phyloP scores from a whole-genome alignment of 345 rosid genomes.

The Brassica rapa region DNA sequence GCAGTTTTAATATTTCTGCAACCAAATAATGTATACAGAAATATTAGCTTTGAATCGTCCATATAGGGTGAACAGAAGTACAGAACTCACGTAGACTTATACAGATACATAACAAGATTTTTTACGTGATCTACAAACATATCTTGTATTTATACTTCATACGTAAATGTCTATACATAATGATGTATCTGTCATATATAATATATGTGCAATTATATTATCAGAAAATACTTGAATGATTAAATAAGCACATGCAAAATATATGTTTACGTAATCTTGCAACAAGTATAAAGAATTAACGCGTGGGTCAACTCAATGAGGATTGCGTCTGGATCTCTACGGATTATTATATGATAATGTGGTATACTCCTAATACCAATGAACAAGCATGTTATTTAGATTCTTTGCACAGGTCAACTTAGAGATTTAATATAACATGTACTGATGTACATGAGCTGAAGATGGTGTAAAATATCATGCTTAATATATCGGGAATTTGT shows the following conservation, averaged over 20 bases:
- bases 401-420: slow-evolving; percentile 31
- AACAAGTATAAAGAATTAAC: background rate
- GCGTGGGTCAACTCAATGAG: slow-evolving; percentile 17
- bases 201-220: background rate
- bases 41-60: slow-evolving; percentile 23
- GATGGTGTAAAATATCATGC: background rate
- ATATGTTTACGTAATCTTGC: background rate
- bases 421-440: slow-evolving; percentile 5
- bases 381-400: slow-evolving; percentile 32
- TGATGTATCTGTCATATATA: background rate
- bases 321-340: slow-evolving; percentile 32
- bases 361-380: slow-evolving; percentile 27
- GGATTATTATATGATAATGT: slow-evolving; percentile 16
- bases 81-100: slow-evolving; percentile 24
- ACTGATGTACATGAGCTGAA: slow-evolving; percentile 2
- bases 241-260: slow-evolving; percentile 21
- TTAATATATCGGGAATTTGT: background rate
- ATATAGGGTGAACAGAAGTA: slow-evolving; percentile 27
- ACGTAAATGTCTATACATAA: background rate
- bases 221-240: background rate
- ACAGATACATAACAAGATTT: background rate
- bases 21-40: slow-evolving; percentile 23
- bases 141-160: background rate
- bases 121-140: background rate
- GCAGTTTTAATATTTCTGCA: background rate